Evolutionary conservation across 495 filamentous ascomycete species (phyloP), one percentile per base, ranked within the genome.

Genomic region (Geoglossum glabrum): DNA sequence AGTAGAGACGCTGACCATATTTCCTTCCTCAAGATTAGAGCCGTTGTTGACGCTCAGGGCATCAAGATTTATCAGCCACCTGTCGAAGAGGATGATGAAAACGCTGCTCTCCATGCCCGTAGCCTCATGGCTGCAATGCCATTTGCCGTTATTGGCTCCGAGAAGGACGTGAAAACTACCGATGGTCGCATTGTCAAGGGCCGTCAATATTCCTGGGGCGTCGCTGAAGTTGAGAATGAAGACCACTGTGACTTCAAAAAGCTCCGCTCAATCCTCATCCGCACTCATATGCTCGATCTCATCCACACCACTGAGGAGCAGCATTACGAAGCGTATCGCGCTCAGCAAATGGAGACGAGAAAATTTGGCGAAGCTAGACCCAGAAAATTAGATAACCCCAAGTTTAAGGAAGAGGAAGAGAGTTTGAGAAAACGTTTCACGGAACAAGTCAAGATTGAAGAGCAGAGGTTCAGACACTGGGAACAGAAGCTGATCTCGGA

Each of bases 211-310:
- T 86, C 88, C 55, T 98, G 92, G 92, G 92, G 92, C 74, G 92
- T 97, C 61, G 92, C 93, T 57, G 92, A 98, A 70, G 92, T 98
- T 55, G 92, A 98, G 80, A 97, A 98, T 70, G 92, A 98, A 71
- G 92, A 97, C 61, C 92, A 98, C 81, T 98, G 92, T 72, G 92
- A 98, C 74, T 98, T 98, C 75, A 98, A 98, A 85, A 98, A 98
- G 76, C 84, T 98, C 60, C 90, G 92, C 63, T 94, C 89, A 21
- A 97, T 97, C 66, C 78, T 98, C 61, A 97, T 98, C 76, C 88
- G 92, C 66, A 98, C 93, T n/a, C 92, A 98, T 76, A 98, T 98
- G 92, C 82, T 98, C 60, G 92, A 98, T 67, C 83, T 98, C 49
- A 98, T 98, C 70, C 93, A 97, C 79, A 98, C 92, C 52, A 97